Evolutionary conservation across 192 early-diverging fungal species (phyloP), one percentile per base, ranked within the genome.

Genomic region (Tieghemiomyces parasiticus): DNA sequence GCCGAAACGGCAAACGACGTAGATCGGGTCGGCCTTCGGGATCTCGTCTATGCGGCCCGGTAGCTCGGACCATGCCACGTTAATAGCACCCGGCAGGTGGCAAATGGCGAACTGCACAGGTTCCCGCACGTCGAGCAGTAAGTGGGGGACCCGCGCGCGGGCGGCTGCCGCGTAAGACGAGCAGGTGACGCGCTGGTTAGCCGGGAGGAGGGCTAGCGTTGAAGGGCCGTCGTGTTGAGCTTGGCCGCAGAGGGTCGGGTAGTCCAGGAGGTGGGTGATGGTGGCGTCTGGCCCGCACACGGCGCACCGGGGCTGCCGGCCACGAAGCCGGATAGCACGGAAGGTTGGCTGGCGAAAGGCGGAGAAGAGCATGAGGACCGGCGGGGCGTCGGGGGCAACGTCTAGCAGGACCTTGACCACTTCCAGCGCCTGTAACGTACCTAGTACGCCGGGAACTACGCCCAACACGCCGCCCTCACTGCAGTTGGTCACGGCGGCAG

Each of bases 121-220:
- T n/a, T 87, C 85, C 60, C 95, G 85, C 2, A 95, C 91, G 69
- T 99, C 95, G 42, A 99, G 66, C 33, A 99, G 66, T 19, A 96
- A 34, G 65, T 91, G 86, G 2, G 80, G 71, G n/a, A 29, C 52
- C 0, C 65, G 53, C 13, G 53, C 24, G 4, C 67, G 58, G 4
- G 59, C 26, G n/a, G 84, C 30, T 4, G 51, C 19, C n/a, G 64
- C 63, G 61, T 90, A 90, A 20, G 67, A 67, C 55, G 72, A 58
- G 55, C 71, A 71, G 6, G 79, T 69, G 13, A 80, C 62, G n/a
- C 78, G 69, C 49, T 78, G 66, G 16, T 53, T 25, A 1, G 66
- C 68, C 35, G 60, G 67, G 20, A 76, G 46, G 38, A 79, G 42
- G 1, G 75, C 60, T 31, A 60, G 52, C 60, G 59, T 50, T 24